Conservation (phyloP, 768 basidiomycete species). For the Panaeolus papilionaceus region DNA sequence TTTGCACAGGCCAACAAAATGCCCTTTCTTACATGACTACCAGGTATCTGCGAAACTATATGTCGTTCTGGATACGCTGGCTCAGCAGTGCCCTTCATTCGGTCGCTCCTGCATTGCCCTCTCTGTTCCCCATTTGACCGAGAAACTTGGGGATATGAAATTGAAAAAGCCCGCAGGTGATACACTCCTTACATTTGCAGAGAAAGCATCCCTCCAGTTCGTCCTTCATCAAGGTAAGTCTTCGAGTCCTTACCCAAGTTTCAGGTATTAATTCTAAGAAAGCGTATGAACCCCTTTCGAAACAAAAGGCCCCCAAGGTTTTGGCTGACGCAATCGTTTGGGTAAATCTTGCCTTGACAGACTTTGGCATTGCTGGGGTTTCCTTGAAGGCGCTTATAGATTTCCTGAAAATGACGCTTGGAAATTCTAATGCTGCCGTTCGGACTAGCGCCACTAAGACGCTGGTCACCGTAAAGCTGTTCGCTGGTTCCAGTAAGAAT, state of each 20-base stretch:
- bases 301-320: constrained; percentile 97
- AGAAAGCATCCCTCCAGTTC: constrained; percentile 94
- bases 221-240: constrained; percentile 86
- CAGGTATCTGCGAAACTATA: constrained; percentile 94
- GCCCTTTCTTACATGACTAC: constrained; percentile 14
- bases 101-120: constrained; percentile 86
- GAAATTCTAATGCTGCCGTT: constrained; percentile 94
- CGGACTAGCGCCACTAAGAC: constrained; percentile 93
- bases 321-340: constrained; percentile 89
- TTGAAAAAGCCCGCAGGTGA: constrained; percentile 97
- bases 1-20: constrained; percentile 8
- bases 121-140: constrained; percentile 80
- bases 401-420: constrained; percentile 84
- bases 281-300: constrained; percentile 94
- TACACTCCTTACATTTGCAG: constrained; percentile 79
- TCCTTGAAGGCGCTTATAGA: constrained; percentile 87
- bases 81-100: constrained; percentile 83
- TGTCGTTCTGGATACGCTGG: constrained; percentile 72
- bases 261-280: constrained; percentile 17
- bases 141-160: constrained; percentile 96
- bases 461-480: constrained; percentile 89
- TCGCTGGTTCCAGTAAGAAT: constrained; percentile 81
- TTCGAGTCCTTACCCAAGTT: neutral
- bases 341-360: constrained; percentile 84
- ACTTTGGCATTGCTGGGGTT: constrained; percentile 92